phyloP scores from a whole-genome alignment of 2,329 filamentous ascomycete genomes.

The Fusarium buharicum region DNA sequence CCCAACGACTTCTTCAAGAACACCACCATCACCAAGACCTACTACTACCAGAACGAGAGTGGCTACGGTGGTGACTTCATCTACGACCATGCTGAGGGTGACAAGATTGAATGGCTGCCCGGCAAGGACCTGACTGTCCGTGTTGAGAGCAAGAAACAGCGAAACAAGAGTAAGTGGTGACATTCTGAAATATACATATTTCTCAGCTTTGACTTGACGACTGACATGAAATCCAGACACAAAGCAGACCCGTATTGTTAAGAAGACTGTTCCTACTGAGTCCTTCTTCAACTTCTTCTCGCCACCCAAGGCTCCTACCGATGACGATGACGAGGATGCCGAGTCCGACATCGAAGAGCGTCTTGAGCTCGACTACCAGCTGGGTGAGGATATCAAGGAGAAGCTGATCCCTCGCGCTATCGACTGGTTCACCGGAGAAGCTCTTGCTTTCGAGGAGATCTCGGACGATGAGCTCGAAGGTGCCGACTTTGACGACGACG shows the following conservation, averaged over 20 bases:
- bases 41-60: conserved; percentile 98
- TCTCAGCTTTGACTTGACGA: background rate
- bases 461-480: conserved; percentile 84
- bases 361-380: conserved; percentile 96
- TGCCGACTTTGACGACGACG: conserved; percentile 87
- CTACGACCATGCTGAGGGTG: conserved; percentile 97
- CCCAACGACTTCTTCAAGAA: conserved; percentile 98
- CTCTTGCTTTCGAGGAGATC: conserved; percentile 93
- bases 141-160: conserved; percentile 98
- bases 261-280: conserved; percentile 98
- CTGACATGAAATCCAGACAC: conserved; percentile 72
- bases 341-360: conserved; percentile 95
- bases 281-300: conserved; percentile 99
- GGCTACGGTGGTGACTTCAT: conserved; percentile 99
- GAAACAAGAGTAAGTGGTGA: conserved; percentile 88
- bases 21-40: conserved; percentile 97
- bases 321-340: conserved; percentile 76
- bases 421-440: conserved; percentile 99
- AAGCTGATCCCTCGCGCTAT: conserved; percentile 98
- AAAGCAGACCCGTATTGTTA: conserved; percentile 98
- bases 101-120: conserved; percentile 97
- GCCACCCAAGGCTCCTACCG: conserved; percentile 85
- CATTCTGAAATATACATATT: background rate
- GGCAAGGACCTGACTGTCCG: conserved; percentile 94
- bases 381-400: conserved; percentile 99